Base-by-base conservation (phyloP, 1,284 basidiomycete genomes). In the Puccinia polysora region DNA sequence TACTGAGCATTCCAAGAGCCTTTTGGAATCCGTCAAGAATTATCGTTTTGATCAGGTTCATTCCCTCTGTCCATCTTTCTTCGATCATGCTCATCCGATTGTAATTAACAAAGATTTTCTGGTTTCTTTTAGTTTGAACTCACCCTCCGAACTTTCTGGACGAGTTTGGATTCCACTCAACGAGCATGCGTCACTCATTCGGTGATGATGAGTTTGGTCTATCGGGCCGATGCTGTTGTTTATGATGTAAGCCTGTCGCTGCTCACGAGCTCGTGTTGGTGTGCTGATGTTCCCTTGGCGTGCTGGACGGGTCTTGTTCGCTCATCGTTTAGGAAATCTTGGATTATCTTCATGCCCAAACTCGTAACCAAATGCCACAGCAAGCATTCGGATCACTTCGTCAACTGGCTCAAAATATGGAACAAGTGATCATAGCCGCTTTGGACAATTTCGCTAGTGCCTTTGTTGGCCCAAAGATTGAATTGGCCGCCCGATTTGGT, bases 381-480 rank as follows among this genome's bases (percentile, higher is more conserved):
- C 77, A 85, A 43, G 85, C 88, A 4, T 80, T 91, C 64, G 84
- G 84, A 18, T 87, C 84, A 76, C 82, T 91, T 73, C 86, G 89
- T 52, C 87, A 89, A 78, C 82, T 91, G 68, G 89, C 89, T n/a
- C 85, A 89, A 78, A 90, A 90, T 82, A 90, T 91, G 89, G 89
- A 91, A 79, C 90, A 91, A 80, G 88, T 91, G 64, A 82, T 91
- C 23, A 82, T 91, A 38, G 83, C 88, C 53, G 88, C 90, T 32
- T 82, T 91, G 38, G 89, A 90, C 75, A 85, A 85, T 75, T 91
- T 90, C 75, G 88, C 89, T 12, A 88, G 88, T 76, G 90, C 88
- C n/a, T 91, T 91, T 80, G 88, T 91, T 56, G 89, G 91, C 79
- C 89, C 89, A 60, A 91, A 91, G 79, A 89, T 91, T 32, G 89